These are phyloP conservation scores for Monosporascus ibericus DNA, from an alignment of 2,329 filamentous ascomycete genomes.

Conservation along the genomic window DNA sequence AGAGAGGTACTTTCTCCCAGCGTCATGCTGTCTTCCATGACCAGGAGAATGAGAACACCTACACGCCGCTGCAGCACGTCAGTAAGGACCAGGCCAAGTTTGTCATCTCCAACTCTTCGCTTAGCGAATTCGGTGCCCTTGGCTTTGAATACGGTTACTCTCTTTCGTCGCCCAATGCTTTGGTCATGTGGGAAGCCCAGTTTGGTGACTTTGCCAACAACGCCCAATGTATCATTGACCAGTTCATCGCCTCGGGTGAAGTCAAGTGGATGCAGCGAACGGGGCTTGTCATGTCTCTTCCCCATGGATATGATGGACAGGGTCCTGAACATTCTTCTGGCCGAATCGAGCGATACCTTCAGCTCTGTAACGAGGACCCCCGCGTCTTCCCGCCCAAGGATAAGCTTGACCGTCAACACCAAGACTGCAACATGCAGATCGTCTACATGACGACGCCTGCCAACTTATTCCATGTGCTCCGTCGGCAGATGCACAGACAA, in stretches of 20 bases:
- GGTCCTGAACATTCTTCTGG: slow-evolving; percentile 97
- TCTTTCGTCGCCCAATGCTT: slow-evolving; percentile 87
- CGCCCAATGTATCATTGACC: slow-evolving; percentile 96
- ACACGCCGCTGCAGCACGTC: slow-evolving; percentile 86
- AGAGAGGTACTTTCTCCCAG: slow-evolving; percentile 98
- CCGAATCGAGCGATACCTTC: slow-evolving; percentile 93
- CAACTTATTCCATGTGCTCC: slow-evolving; percentile 93
- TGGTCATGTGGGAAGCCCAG: slow-evolving; percentile 99
- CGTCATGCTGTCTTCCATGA: slow-evolving; percentile 96
- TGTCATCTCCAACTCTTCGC: slow-evolving; percentile 93
- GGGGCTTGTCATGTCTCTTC: slow-evolving; percentile 90
- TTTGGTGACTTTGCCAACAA: slow-evolving; percentile 99
- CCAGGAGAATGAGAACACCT: slow-evolving; percentile 88
- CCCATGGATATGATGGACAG: slow-evolving; percentile 97
- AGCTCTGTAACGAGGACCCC: slow-evolving; percentile 95
- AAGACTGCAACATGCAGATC: slow-evolving; percentile 99
- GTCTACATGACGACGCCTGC: slow-evolving; percentile 94
- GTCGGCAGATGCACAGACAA: slow-evolving; percentile 96
- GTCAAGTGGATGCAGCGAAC: slow-evolving; percentile 98
- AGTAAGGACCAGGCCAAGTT: slow-evolving; percentile 91
- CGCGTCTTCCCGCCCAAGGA: slow-evolving; percentile 83
- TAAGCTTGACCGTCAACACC: slow-evolving; percentile 93
- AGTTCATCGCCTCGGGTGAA: slow-evolving; percentile 97
- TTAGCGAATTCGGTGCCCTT: slow-evolving; percentile 64
- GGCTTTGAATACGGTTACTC: slow-evolving; percentile 99